These are phyloP conservation scores for Flaveria sonorensis DNA, from an alignment of 129 eudicot species.

Conservation along the genomic window DNA sequence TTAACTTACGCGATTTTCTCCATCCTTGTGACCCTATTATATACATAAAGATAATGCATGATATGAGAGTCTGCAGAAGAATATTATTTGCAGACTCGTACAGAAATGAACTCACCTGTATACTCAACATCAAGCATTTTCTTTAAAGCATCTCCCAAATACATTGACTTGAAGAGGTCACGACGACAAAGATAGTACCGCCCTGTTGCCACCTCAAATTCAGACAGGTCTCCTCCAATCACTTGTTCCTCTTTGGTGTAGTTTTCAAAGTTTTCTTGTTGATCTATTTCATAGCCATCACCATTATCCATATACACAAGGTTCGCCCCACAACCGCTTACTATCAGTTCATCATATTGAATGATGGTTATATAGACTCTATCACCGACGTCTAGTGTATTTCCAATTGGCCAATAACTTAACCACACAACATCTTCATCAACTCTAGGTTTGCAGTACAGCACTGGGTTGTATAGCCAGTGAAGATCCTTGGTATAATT, in stretches of 20 bases:
- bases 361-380: conserved; percentile 15
- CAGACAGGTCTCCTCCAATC: conserved; percentile 2
- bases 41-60: background rate
- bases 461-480: conserved; percentile 23
- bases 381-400: conserved; percentile 22
- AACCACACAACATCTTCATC: conserved; percentile 31
- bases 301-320: background rate
- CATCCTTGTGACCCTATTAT: background rate
- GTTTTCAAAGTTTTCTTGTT: background rate
- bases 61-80: background rate
- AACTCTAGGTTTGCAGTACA: background rate
- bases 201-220: background rate
- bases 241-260: background rate
- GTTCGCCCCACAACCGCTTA: conserved; percentile 19
- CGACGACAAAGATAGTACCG: background rate
- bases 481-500: background rate
- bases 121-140: background rate
- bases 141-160: background rate
- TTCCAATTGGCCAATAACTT: conserved; percentile 34
- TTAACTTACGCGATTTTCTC: background rate
- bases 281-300: background rate
- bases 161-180: background rate
- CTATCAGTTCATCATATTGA: conserved; percentile 1
- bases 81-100: too few species aligned
- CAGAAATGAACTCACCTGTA: background rate